phyloP scores from a whole-genome alignment of 192 early-diverging fungal genomes.

The Podochytrium sp. region DNA sequence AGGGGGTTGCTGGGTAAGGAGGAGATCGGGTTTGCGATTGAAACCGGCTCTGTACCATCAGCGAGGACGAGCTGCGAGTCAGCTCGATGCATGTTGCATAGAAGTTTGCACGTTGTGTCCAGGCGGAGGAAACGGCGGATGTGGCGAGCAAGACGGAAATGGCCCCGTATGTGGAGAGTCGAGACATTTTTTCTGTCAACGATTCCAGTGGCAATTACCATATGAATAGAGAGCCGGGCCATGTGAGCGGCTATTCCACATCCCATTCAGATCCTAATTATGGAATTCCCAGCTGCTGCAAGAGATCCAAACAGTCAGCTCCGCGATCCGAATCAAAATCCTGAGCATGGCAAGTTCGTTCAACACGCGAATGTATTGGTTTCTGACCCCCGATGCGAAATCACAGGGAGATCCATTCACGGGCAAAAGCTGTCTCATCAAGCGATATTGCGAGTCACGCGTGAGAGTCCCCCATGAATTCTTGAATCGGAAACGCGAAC shows the following conservation, averaged over 20 bases:
- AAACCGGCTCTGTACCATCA: slow-evolving; percentile 70
- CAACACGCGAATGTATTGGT: neutral
- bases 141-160: slow-evolving; percentile 27
- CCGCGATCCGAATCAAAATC: slow-evolving; percentile 47
- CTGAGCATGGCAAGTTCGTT: slow-evolving; percentile 20
- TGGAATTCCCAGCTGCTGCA: slow-evolving; percentile 2
- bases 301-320: slow-evolving; percentile 15
- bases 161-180: slow-evolving; percentile 24
- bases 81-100: slow-evolving; percentile 90
- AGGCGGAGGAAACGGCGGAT: slow-evolving; percentile 45
- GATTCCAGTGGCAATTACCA: slow-evolving; percentile 1
- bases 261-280: slow-evolving; percentile 5
- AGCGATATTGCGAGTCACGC: slow-evolving; percentile 58
- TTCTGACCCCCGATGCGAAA: neutral
- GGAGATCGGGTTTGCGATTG: neutral
- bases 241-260: neutral
- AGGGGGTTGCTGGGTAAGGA: neutral
- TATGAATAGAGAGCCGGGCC: slow-evolving; percentile 45
- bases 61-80: slow-evolving; percentile 81
- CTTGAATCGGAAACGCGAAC: neutral
- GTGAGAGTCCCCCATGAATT: slow-evolving; percentile 29
- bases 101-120: slow-evolving; percentile 64
- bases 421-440: slow-evolving; percentile 63
- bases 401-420: slow-evolving; percentile 48
- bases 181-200: slow-evolving; percentile 21